A percentile compares a stretch with the other conserved stretches of the same genome.
Conservation (phyloP, 306 rosid species). For the Luffa acutangula region DNA sequence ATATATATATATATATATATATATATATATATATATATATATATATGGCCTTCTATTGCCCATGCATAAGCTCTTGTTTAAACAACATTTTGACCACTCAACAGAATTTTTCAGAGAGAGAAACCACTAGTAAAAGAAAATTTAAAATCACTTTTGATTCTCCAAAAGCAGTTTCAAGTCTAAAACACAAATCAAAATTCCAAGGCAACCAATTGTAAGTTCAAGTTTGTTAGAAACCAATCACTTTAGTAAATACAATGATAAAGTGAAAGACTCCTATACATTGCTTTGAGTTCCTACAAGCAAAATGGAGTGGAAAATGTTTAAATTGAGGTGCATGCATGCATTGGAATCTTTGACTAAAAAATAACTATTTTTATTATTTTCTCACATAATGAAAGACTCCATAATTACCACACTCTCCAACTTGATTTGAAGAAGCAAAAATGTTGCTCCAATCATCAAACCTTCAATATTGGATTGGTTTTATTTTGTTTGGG, state of each 20-base stretch:
- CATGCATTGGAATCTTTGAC: neutral
- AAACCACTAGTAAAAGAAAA: neutral
- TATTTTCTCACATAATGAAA: neutral
- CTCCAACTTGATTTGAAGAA: conserved; percentile 2
- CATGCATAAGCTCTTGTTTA: neutral
- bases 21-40: too few relatives aligned
- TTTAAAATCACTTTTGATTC: neutral
- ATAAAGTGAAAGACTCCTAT: neutral
- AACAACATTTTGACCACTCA: neutral
- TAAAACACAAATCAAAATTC: neutral
- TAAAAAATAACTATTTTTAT: neutral
- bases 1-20: too few relatives aligned
- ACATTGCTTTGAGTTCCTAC: neutral
- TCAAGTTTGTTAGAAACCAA: neutral
- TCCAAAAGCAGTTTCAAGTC: neutral
- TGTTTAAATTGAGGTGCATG: neutral
- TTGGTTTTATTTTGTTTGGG: neutral
- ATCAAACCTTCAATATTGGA: neutral
- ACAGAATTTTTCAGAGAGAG: neutral
- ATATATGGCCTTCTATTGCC: neutral
- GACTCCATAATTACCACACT: neutral
- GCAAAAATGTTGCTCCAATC: neutral
- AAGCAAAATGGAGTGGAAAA: neutral
- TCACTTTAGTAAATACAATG: neutral
- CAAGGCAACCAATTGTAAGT: neutral